A percentile compares a stretch with the other conserved stretches of the same genome.
Conservation (phyloP, 2,329 filamentous ascomycete genomes). For the Aspergillus sp. region DNA sequence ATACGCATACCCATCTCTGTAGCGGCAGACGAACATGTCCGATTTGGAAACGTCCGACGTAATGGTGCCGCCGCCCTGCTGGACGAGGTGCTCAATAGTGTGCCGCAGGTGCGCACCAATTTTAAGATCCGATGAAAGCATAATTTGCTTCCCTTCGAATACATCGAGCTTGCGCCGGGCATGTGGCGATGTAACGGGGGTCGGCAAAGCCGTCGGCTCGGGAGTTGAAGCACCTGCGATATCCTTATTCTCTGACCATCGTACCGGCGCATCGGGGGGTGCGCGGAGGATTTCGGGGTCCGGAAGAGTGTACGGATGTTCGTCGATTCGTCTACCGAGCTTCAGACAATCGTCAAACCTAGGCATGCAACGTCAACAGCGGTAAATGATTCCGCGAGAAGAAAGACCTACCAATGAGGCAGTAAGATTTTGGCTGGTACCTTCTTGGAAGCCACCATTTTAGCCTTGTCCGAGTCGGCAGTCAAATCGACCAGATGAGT, state of each 20-base stretch:
- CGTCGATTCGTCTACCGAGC: constrained; percentile 82
- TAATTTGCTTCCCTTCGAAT: constrained; percentile 67
- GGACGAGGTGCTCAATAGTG: constrained; percentile 63
- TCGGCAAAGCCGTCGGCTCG: constrained; percentile 33
- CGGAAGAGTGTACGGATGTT: constrained; percentile 75
- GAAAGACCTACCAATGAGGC: constrained; percentile 65
- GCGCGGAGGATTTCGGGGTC: constrained; percentile 71
- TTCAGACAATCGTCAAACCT: constrained; percentile 97
- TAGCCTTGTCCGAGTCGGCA: constrained; percentile 59
- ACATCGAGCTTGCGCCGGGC: constrained; percentile 52
- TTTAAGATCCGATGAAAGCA: constrained; percentile 65
- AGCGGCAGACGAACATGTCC: constrained; percentile 80
- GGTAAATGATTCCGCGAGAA: constrained; percentile 12
- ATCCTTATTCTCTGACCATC: constrained; percentile 49
- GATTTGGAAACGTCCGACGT: constrained; percentile 58
- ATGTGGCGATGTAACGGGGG: constrained; percentile 18
- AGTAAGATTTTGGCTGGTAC: constrained; percentile 74
- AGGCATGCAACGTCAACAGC: too few relatives aligned
- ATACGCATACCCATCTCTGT: constrained; percentile 72
- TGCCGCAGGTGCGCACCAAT: constrained; percentile 57
- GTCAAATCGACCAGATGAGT: constrained; percentile 84
- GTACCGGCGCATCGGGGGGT: constrained; percentile 47
- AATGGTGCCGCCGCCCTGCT: constrained; percentile 59
- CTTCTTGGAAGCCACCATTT: constrained; percentile 51
- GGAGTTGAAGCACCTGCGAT: constrained; percentile 59